A percentile compares a stretch with the other conserved stretches of the same genome.
These are phyloP conservation scores for Berkeleyomyces basicola DNA, from an alignment of 2,329 filamentous ascomycete genomes.

Conservation along the genomic window DNA sequence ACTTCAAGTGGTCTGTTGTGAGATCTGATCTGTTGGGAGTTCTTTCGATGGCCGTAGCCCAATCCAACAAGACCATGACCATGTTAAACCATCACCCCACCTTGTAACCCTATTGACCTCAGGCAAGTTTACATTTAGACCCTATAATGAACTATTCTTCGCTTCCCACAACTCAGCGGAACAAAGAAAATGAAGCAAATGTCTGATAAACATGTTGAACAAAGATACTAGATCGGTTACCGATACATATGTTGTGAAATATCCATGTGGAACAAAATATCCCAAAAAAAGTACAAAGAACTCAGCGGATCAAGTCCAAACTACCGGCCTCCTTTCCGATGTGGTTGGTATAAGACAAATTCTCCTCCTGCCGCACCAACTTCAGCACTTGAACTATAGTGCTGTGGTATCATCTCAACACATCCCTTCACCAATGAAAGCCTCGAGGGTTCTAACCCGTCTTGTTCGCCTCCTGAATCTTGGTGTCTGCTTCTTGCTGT, in stretches of 20 bases:
- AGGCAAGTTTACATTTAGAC: neutral
- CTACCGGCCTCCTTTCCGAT: constrained; percentile 18
- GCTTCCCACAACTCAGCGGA: neutral
- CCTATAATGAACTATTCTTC: neutral
- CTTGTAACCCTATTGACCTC: neutral
- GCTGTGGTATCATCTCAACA: constrained; percentile 10
- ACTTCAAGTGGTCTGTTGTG: neutral
- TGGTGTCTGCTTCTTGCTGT: constrained; percentile 55
- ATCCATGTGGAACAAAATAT: neutral
- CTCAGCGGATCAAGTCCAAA: constrained; percentile 14
- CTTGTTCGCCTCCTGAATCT: constrained; percentile 32
- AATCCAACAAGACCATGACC: neutral
- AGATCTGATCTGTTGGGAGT: neutral
- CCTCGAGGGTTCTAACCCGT: constrained; percentile 1
- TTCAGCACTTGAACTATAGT: constrained; percentile 8
- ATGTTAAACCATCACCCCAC: neutral
- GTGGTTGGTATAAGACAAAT: neutral
- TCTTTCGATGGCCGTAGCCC: neutral
- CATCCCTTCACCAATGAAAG: neutral
- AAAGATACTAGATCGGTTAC: neutral
- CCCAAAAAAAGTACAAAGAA: constrained; percentile 2
- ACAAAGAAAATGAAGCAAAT: neutral
- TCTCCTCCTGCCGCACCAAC: neutral
- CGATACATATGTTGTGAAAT: neutral
- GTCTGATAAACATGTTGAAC: neutral